Evolutionary conservation across 2,329 filamentous ascomycete species (phyloP), one percentile per base, ranked within the genome.

Genomic region (Chaetomium globosum): DNA sequence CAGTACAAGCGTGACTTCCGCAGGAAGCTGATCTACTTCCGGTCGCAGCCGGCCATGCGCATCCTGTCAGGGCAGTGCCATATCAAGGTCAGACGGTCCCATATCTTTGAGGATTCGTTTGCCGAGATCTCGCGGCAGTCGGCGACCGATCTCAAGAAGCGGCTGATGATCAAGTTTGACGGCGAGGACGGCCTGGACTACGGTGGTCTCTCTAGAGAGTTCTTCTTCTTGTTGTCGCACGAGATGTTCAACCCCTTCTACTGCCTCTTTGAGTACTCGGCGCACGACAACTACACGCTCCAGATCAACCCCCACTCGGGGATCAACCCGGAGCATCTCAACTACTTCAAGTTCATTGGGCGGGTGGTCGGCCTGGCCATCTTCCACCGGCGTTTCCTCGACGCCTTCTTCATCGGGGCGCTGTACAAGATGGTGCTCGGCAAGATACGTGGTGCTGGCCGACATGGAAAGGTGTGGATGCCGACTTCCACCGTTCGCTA

Each of bases 181-280:
- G 95, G 95, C 57, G 95, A 99, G 80, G 95, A 99, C 74, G 95
- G 95, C 79, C 82, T 99, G 67, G 95, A 99, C 79, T 99, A 99
- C 75, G 95, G 95, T 77, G 95, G 95, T 84, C 85, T 99, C 63
- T 99, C 95, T 43, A 86, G 93, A 85, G 95, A 99, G 80, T 99
- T 99, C 83, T 99, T 99, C 84, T 99, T 99, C 87, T 83, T 99
- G 49, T 87, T 99, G 63, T 98, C 94, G 19, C 95, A 99, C 80
- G 95, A 99, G 82, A 99, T 99, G 95, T 99, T 99, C 82, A 99
- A 99, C 78, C 95, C 95, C 36, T 99, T 99, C 81, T 99, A 99
- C 82, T 99, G 95, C 77, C 84, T 99, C 61, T 99, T 99, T 82
- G 95, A 99, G 80, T 99, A 99, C 79, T 98, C 95, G 30, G 95